Base-by-base conservation (phyloP, 2,329 filamentous ascomycete species). In the Talaromyces sp. region DNA sequence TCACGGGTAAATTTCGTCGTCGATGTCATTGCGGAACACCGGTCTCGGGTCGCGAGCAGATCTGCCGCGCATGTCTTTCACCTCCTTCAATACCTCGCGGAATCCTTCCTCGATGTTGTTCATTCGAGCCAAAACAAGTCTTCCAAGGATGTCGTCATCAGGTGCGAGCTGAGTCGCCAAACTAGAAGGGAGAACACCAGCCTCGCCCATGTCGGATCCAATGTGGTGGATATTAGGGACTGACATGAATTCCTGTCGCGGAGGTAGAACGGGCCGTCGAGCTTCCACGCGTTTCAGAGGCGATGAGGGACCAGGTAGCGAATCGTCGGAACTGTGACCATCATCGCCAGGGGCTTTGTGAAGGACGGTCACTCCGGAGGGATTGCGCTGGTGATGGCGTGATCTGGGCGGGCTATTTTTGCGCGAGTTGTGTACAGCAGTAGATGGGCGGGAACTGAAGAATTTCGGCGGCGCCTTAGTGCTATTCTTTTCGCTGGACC, bases 31-130 rank as follows among this genome's bases (percentile, higher is more conserved):
- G 17, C 68, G 69, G 53, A 67, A 71, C 1, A 68, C 68, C 27
- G 21, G 11, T 27, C 17, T 27, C 3, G 26, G 48, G 29, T 52
- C 48, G 24, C 73, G 55, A 32, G 29, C 57, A 14, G 41, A 43
- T 8, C 54, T 62, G 3, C 55, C 43, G 84, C 76, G 64, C 24
- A 77, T 66, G 57, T 86, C 85, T 63, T 89, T 86, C 72, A 96
- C 88, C 73, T 94, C 91, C 63, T 85, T 86, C 60, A 92, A 84
- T n/a, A 96, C 88, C 62, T 96, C 91, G 2, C 89, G 84, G 72
- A 97, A 93, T 14, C 92, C 89, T 74, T 96, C 91, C 72, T 97
- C 92, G 2, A 97, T 81, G 8, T 89, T 93, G 72, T 94, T 94
- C 91, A 97, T 97, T 35, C 91, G 82, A 9, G 91, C 91, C 52